These are phyloP conservation scores for Colletotrichum musicola DNA, from an alignment of 2,329 filamentous ascomycete genomes.

Conservation along the genomic window DNA sequence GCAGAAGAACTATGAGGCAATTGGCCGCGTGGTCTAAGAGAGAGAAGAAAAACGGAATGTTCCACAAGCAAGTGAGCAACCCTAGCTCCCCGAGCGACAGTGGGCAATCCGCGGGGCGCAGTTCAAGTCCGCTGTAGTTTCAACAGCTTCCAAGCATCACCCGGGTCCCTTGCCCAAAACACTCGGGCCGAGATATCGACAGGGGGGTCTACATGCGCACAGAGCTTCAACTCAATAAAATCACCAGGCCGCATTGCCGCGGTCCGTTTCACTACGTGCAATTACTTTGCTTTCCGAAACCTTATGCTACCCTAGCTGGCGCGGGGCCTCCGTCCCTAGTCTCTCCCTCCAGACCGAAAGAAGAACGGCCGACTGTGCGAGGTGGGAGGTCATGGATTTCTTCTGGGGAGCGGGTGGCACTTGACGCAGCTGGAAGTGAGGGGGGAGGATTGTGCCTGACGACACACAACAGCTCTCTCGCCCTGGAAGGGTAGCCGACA, in stretches of 20 bases:
- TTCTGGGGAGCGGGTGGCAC: no score
- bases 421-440: neutral
- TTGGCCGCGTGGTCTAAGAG: no score
- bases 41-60: no score
- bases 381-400: no score
- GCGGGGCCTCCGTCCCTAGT: no score
- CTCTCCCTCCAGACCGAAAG: neutral
- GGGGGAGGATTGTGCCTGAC: neutral
- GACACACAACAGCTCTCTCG: neutral
- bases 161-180: neutral
- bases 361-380: neutral
- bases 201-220: neutral
- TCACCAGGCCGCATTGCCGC: neutral
- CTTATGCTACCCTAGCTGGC: neutral
- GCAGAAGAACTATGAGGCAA: no score
- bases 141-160: neutral
- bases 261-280: constrained; percentile 10
- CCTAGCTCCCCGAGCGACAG: no score
- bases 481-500: neutral
- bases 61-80: no score
- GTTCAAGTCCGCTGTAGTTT: no score
- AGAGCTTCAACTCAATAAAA: neutral
- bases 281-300: constrained; percentile 26
- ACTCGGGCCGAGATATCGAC: neutral
- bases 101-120: no score